These are phyloP conservation scores for Fragaria ananassa DNA, from an alignment of 306 rosid species.

Conservation along the genomic window DNA sequence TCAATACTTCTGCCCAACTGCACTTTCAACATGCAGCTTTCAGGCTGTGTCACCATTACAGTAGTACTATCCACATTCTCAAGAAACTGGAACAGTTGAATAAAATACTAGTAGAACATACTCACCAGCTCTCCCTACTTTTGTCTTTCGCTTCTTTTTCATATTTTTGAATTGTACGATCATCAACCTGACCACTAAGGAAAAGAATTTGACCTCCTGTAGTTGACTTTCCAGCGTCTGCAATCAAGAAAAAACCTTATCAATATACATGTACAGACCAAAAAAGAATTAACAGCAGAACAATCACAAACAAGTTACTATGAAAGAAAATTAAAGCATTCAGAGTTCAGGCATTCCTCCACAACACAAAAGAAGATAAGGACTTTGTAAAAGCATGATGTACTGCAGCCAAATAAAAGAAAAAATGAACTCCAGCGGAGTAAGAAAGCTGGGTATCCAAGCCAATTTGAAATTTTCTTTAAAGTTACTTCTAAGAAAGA, in stretches of 20 bases:
- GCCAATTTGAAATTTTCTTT: background rate
- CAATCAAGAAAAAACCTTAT: constrained; percentile 15
- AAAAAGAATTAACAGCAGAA: background rate
- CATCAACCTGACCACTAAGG: constrained; percentile 96
- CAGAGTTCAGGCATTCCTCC: background rate
- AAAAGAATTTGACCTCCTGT: constrained; percentile 98
- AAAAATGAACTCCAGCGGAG: too few relatives aligned
- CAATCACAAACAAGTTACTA: background rate
- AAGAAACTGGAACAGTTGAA: background rate
- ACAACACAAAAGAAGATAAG: background rate
- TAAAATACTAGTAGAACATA: constrained; percentile 2
- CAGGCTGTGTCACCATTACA: background rate
- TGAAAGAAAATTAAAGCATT: background rate
- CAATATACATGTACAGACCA: background rate
- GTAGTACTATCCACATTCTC: too few relatives aligned
- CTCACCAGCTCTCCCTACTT: constrained; percentile 99
- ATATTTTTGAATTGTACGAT: constrained; percentile 91
- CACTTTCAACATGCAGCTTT: background rate
- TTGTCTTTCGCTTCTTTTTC: constrained; percentile 99
- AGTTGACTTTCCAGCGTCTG: constrained; percentile 99
- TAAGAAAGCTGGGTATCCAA: background rate
- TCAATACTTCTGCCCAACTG: background rate
- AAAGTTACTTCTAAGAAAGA: background rate
- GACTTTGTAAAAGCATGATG: background rate
- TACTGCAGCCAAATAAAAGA: background rate